These are phyloP conservation scores for Glonium stellatum DNA, from an alignment of 495 filamentous ascomycete species.

Conservation along the genomic window DNA sequence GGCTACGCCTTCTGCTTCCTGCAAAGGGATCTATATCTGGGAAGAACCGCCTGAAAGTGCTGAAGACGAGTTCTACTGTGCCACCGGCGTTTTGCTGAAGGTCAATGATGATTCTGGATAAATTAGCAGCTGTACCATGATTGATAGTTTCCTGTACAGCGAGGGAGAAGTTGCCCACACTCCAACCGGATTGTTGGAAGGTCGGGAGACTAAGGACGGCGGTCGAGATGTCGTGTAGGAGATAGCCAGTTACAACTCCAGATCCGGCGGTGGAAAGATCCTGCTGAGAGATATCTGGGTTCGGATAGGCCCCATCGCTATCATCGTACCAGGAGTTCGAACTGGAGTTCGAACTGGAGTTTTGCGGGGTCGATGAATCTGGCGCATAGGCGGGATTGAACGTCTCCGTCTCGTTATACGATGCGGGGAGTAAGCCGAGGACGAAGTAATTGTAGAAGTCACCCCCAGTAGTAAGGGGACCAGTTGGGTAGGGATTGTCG, in stretches of 20 bases:
- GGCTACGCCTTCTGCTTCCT: constrained; percentile 17
- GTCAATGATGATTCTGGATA: constrained; percentile 27
- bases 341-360: too few species aligned
- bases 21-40: constrained; percentile 4
- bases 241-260: constrained; percentile 38
- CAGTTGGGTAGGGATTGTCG: constrained; percentile 34
- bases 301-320: constrained; percentile 10
- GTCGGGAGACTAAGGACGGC: constrained; percentile 47
- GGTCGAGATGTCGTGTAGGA: constrained; percentile 32
- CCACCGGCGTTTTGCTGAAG: constrained; percentile 23
- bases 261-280: constrained; percentile 2
- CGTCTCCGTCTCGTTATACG: constrained; percentile 2
- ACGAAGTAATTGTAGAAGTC: constrained; percentile 34
- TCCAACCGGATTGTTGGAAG: constrained; percentile 37
- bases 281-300: constrained; percentile 6
- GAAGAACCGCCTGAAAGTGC: constrained; percentile 22
- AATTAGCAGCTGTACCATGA: constrained; percentile 32
- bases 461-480: constrained; percentile 42
- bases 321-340: constrained; percentile 8
- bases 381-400: too few species aligned
- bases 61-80: constrained; percentile 6
- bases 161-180: constrained; percentile 34
- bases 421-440: constrained; percentile 11
- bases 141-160: constrained; percentile 41
- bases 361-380: too few species aligned